phyloP scores from a whole-genome alignment of 768 basidiomycete genomes.

The Neoboletus magnificus region DNA sequence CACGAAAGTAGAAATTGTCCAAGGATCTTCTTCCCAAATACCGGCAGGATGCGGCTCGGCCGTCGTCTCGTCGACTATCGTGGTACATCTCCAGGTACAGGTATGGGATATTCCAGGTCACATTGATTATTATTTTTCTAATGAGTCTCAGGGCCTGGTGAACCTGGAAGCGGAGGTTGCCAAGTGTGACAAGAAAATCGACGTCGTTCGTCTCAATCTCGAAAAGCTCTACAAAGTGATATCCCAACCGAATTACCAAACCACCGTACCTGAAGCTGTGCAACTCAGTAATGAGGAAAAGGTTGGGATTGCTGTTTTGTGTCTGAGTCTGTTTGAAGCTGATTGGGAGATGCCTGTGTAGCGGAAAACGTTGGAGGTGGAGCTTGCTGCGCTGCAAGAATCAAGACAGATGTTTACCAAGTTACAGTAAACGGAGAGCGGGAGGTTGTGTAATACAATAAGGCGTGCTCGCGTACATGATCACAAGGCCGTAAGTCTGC shows the following conservation, averaged over 20 bases:
- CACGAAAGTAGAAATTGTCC: conserved; percentile 69
- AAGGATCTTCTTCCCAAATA: conserved; percentile 54
- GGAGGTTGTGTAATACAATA: background rate
- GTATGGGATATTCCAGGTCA: conserved; percentile 39
- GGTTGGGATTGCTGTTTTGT: conserved; percentile 39
- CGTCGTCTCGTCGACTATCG: conserved; percentile 70
- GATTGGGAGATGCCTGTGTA: background rate
- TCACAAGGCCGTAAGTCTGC: background rate
- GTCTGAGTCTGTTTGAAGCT: background rate
- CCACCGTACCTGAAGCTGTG: conserved; percentile 77
- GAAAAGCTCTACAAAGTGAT: conserved; percentile 76
- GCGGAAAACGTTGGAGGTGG: conserved; percentile 58
- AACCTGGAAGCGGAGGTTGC: conserved; percentile 84
- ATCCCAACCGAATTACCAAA: conserved; percentile 71
- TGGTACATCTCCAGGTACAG: conserved; percentile 81
- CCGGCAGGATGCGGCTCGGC: conserved; percentile 81
- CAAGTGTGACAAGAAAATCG: conserved; percentile 89
- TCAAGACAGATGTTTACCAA: conserved; percentile 76
- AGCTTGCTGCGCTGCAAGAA: conserved; percentile 66
- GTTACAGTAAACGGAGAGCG: conserved; percentile 42
- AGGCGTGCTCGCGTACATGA: background rate
- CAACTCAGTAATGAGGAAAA: conserved; percentile 74
- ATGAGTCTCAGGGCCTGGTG: conserved; percentile 68
- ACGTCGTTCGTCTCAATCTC: conserved; percentile 62
- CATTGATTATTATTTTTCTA: background rate